Conservation (phyloP, 139 green algal species). For the Chlorella sp. region DNA sequence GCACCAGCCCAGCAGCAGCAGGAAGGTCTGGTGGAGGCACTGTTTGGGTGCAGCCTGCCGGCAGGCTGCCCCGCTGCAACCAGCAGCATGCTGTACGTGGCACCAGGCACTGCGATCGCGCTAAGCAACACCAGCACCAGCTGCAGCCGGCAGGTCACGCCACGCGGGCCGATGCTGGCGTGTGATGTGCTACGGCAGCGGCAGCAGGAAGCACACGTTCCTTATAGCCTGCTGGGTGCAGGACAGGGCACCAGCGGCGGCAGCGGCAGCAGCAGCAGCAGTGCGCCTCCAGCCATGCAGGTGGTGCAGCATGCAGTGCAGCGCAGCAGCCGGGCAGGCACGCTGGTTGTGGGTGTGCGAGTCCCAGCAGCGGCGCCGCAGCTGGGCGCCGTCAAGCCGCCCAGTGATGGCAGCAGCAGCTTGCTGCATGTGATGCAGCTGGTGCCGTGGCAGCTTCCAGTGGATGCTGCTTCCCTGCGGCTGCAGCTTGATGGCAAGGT, state of each 20-base stretch:
- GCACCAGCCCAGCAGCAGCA: neutral
- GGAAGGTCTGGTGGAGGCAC: neutral
- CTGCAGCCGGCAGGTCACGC: neutral
- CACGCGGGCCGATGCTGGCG: neutral
- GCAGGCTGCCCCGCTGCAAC: neutral
- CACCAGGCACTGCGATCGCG: neutral
- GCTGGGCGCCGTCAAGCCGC: neutral
- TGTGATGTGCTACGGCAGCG: neutral
- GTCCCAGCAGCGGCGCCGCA: conserved; percentile 43
- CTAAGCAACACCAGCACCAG: too few species aligned
- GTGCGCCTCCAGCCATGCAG: conserved; percentile 46
- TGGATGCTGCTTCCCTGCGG: conserved; percentile 78
- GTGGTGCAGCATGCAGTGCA: conserved; percentile 27
- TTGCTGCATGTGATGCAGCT: conserved; percentile 75
- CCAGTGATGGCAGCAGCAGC: neutral
- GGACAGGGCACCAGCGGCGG: neutral
- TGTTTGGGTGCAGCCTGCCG: neutral
- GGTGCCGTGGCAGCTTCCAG: conserved; percentile 85
- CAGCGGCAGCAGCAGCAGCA: neutral
- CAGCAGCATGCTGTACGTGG: neutral
- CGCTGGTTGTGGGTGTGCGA: conserved; percentile 35
- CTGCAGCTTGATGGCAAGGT: conserved; percentile 77
- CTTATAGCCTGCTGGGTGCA: neutral
- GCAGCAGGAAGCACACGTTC: too few species aligned
- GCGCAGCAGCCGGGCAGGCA: neutral